Conservation (phyloP, 2,329 filamentous ascomycete genomes). For the Aspergillus sp. region DNA sequence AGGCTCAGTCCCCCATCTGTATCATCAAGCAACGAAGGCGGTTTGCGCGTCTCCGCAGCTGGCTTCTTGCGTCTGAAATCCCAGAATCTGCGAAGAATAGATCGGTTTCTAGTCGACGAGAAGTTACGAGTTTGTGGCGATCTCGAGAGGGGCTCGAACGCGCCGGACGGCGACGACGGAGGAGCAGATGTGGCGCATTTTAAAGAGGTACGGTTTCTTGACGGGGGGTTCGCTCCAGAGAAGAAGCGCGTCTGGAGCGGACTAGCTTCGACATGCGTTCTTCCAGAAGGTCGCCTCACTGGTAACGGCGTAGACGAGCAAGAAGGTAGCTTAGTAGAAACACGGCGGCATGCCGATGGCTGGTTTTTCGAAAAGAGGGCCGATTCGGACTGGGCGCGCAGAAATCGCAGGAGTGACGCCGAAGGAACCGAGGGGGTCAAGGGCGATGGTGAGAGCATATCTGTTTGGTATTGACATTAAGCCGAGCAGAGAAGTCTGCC, state of each 20-base stretch:
- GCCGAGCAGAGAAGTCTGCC: conserved; percentile 8
- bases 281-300: conserved; percentile 22
- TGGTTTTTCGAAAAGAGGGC: conserved; percentile 48
- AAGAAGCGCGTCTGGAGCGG: conserved; percentile 28
- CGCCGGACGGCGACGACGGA: conserved; percentile 4
- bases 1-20: conserved; percentile 64
- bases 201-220: conserved; percentile 10
- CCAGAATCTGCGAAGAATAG: conserved; percentile 39
- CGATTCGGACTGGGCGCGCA: conserved; percentile 68
- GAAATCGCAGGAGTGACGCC: conserved; percentile 65
- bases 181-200: conserved; percentile 14
- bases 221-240: conserved; percentile 16
- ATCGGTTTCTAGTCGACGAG: conserved; percentile 33
- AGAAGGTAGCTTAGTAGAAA: conserved; percentile 14
- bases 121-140: conserved; percentile 23
- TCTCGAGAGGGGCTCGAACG: conserved; percentile 9
- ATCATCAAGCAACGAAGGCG: conserved; percentile 60
- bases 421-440: conserved; percentile 50
- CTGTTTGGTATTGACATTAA: conserved; percentile 18
- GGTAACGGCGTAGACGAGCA: conserved; percentile 15
- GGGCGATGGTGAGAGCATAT: conserved; percentile 39
- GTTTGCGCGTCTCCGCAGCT: conserved; percentile 51
- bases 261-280: conserved; percentile 19
- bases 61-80: conserved; percentile 34
- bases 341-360: conserved; percentile 24